Conservation (phyloP, 2,329 filamentous ascomycete species). For the Beauveria sp. region DNA sequence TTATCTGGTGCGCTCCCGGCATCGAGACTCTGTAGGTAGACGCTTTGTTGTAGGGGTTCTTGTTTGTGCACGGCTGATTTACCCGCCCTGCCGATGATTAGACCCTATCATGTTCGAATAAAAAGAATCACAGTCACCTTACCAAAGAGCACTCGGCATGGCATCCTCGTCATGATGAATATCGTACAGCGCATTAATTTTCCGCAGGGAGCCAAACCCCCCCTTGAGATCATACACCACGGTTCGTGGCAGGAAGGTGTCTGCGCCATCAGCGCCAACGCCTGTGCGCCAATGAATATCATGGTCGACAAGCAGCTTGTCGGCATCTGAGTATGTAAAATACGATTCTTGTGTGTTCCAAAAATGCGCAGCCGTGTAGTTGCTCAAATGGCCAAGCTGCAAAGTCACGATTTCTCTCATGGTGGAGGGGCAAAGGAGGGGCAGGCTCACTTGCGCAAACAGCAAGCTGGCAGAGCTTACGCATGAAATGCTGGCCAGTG, state of each 20-base stretch:
- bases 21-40: constrained; percentile 76
- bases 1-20: constrained; percentile 57
- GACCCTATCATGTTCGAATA: background rate
- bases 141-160: constrained; percentile 26
- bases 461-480: background rate
- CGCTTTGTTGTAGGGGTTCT: constrained; percentile 57
- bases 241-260: constrained; percentile 87
- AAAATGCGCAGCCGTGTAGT: constrained; percentile 91
- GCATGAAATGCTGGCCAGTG: background rate
- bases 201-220: constrained; percentile 79
- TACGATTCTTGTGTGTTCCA: constrained; percentile 98
- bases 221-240: constrained; percentile 94
- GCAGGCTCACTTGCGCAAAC: background rate
- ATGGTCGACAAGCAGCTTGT: constrained; percentile 31
- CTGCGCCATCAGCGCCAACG: constrained; percentile 70
- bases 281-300: constrained; percentile 82
- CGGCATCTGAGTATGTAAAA: constrained; percentile 70
- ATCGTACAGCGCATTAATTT: constrained; percentile 84
- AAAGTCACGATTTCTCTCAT: constrained; percentile 97
- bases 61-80: constrained; percentile 61
- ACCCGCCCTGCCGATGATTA: constrained; percentile 47
- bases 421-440: background rate
- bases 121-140: constrained; percentile 4
- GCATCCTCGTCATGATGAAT: constrained; percentile 28
- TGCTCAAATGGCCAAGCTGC: constrained; percentile 86